Percentiles rank a stretch among this genome's conserved stretches.
Conservation (phyloP, 441 rosid species). For the Erodium trifolium region DNA sequence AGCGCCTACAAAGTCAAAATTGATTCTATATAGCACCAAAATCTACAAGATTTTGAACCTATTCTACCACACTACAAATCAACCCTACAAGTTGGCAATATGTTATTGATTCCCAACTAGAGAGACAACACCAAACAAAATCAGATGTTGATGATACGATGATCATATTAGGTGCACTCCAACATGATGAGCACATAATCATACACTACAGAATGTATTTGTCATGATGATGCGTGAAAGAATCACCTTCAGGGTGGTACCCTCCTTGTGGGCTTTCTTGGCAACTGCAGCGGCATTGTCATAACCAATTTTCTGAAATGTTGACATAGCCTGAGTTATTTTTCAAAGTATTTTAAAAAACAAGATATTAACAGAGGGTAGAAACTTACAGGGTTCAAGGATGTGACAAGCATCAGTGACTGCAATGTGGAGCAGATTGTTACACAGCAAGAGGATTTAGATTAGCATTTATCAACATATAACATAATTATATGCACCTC, state of each 20-base stretch:
- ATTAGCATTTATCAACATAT: conserved; percentile 10
- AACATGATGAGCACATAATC: neutral
- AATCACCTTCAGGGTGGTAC: conserved; percentile 73
- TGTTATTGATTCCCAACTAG: neutral
- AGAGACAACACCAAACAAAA: neutral
- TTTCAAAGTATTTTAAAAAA: neutral
- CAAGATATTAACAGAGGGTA: conserved; percentile 10
- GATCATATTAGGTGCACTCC: neutral
- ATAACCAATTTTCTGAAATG: conserved; percentile 78
- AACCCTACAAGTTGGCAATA: neutral
- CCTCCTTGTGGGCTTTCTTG: conserved; percentile 94
- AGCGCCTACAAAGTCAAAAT: neutral
- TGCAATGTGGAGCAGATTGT: conserved; percentile 31
- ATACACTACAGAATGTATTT: neutral
- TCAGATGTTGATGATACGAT: neutral
- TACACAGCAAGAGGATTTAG: conserved; percentile 13
- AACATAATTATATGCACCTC: neutral
- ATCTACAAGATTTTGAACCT: neutral
- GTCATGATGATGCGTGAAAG: conserved; percentile 10
- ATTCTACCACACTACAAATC: neutral
- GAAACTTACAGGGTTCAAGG: conserved; percentile 83
- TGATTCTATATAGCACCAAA: neutral
- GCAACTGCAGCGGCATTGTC: conserved; percentile 99
- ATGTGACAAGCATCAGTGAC: conserved; percentile 96
- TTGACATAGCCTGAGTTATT: neutral